These are phyloP conservation scores for Trichophyton equinum DNA, from an alignment of 2,329 filamentous ascomycete species.

Conservation along the genomic window DNA sequence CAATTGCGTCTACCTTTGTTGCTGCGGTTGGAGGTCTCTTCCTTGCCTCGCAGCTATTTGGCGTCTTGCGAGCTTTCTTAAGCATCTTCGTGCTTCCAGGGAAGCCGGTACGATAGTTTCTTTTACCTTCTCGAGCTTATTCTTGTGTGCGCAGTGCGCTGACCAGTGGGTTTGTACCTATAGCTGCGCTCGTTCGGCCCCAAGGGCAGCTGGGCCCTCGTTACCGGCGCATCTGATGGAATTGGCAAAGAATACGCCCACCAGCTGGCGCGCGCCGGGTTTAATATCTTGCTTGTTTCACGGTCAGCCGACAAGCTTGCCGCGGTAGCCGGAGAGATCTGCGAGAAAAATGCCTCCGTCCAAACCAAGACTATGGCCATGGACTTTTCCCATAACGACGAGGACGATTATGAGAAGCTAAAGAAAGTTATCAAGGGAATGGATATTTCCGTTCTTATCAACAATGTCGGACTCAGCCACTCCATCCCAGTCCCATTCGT, in stretches of 20 bases:
- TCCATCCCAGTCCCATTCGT: conserved; percentile 82
- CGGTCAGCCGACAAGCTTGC: conserved; percentile 89
- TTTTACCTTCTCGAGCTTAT: background rate
- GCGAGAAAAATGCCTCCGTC: conserved; percentile 50
- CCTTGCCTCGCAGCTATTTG: conserved; percentile 44
- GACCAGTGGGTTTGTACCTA: background rate
- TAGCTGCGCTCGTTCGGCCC: conserved; percentile 83
- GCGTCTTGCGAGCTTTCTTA: conserved; percentile 49
- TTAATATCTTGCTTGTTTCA: conserved; percentile 89
- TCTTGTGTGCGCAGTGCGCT: background rate
- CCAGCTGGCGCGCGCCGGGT: conserved; percentile 80
- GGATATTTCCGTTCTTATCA: conserved; percentile 78
- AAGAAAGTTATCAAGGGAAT: conserved; percentile 55
- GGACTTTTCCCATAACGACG: conserved; percentile 74
- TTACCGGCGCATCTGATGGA: conserved; percentile 92
- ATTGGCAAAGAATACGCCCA: conserved; percentile 92
- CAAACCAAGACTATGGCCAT: conserved; percentile 72
- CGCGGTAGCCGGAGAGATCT: conserved; percentile 61
- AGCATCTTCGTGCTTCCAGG: conserved; percentile 55
- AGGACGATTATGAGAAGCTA: conserved; percentile 67
- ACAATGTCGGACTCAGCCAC: conserved; percentile 94
- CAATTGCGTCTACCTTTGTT: conserved; percentile 25
- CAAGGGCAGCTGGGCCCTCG: conserved; percentile 83
- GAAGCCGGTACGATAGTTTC: conserved; percentile 31
- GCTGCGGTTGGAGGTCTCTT: conserved; percentile 45